Evolutionary conservation across 345 rosid genomes (phyloP), one percentile per base, ranked within the genome.

Genomic region (Populus simonii): DNA sequence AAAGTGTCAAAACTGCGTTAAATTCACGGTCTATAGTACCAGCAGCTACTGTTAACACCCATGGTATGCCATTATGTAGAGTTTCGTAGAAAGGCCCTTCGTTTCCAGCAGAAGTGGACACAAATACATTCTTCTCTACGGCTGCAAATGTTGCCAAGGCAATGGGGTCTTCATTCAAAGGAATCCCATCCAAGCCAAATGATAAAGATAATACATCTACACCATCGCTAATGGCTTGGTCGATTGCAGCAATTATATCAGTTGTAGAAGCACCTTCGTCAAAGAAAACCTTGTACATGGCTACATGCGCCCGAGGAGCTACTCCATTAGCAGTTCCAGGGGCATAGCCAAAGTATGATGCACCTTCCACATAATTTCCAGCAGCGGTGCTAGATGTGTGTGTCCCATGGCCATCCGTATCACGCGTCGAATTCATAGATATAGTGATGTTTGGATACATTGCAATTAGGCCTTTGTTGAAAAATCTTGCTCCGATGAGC

Each of bases 11-110:
- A 45, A 43, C 39, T 2, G 86, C 89, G 9, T 45, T 62, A 33
- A 82, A 86, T 8, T 74, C 74, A 12, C 89, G 84, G 81, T 86
- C 89, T 12, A 82, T 8, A 5, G 80, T 77, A 1, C 87, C 83
- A 0, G 89, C 87, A 4, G 84, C 87, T 1, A 80, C 87, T 13
- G 85, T 87, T 43, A 87, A 29, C 36, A 82, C 80, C 87, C 89
- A 87, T 0, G 87, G 87, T 27, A 62, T 83, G 10, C 89, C 87
- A 27, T 87, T 87, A 53, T 84, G 84, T 2, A 87, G 79, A 9
- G 77, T 80, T 55, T 22, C 68, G 1, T 17, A 18, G 18, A 2
- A 53, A 23, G 83, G 80, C 31, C 84, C 83, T 23, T 22, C 53
- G 41, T 87, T 85, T 62, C 80, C 87, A 0, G 82, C 72, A 5